These are phyloP conservation scores for Blastobotrys proliferans DNA, from an alignment of 1,139 yeast genomes.

Conservation along the genomic window DNA sequence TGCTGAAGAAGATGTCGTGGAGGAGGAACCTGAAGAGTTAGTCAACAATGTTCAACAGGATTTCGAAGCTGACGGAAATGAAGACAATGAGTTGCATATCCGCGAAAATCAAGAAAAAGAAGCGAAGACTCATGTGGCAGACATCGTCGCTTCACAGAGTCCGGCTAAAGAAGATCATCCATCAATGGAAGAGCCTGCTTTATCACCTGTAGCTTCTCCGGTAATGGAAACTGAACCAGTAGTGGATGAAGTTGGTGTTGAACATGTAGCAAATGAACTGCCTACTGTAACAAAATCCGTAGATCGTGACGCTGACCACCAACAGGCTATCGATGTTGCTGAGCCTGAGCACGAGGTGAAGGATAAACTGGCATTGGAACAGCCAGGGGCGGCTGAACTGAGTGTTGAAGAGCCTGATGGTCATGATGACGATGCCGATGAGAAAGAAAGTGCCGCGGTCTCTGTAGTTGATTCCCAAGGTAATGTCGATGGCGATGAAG, in stretches of 20 bases:
- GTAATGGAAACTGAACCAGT: too few relatives aligned
- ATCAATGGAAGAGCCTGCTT: too few relatives aligned
- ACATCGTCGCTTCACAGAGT: too few relatives aligned
- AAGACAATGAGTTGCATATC: background rate
- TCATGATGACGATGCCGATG: background rate
- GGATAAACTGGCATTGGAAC: background rate
- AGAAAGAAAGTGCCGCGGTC: background rate
- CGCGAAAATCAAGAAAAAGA: too few relatives aligned
- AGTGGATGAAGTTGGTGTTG: background rate
- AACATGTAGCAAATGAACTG: background rate
- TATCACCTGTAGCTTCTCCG: too few relatives aligned
- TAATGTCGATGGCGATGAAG: background rate
- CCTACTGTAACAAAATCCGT: too few relatives aligned
- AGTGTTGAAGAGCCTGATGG: background rate
- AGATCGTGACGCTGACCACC: too few relatives aligned
- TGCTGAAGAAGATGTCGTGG: background rate
- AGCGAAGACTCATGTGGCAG: too few relatives aligned
- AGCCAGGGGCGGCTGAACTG: background rate
- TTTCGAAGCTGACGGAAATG: background rate
- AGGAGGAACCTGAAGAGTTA: background rate
- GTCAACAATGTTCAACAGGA: background rate
- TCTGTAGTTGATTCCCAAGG: background rate
- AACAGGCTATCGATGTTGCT: too few relatives aligned
- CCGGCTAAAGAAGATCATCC: too few relatives aligned
- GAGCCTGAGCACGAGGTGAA: background rate